Conservation (phyloP, 345 rosid genomes). For the Eucalyptus camaldulensis region DNA sequence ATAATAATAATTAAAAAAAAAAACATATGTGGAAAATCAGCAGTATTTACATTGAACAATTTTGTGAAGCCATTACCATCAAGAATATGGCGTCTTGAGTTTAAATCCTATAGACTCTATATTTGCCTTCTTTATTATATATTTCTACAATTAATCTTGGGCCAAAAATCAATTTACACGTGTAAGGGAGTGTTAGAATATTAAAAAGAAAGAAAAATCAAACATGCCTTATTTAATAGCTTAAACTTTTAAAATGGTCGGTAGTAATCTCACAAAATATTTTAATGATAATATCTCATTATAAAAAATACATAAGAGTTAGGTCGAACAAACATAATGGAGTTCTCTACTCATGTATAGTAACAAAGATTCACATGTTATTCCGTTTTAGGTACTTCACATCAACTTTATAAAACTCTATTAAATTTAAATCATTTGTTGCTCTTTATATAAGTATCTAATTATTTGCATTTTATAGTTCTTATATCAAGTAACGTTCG, state of each 20-base stretch:
- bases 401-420: not conserved
- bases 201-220: not conserved
- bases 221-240: not conserved
- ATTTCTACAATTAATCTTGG: not conserved
- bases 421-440: not conserved
- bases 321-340: not conserved
- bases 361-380: not conserved
- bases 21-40: not conserved
- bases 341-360: not conserved
- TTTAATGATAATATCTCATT: not conserved
- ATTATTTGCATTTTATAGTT: not conserved
- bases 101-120: not conserved
- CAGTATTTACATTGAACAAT: not conserved
- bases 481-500: not conserved
- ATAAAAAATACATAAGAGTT: not conserved
- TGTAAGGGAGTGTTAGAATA: not conserved
- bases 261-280: not conserved
- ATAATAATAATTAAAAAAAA: not conserved
- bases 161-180: fast-evolving
- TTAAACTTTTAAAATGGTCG: not conserved
- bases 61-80: not conserved
- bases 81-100: not conserved
- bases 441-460: not conserved
- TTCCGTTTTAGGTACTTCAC: not conserved
- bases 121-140: not conserved